These are phyloP conservation scores for Xerocomellus chrysenteron DNA, from an alignment of 768 basidiomycete genomes.

Conservation along the genomic window DNA sequence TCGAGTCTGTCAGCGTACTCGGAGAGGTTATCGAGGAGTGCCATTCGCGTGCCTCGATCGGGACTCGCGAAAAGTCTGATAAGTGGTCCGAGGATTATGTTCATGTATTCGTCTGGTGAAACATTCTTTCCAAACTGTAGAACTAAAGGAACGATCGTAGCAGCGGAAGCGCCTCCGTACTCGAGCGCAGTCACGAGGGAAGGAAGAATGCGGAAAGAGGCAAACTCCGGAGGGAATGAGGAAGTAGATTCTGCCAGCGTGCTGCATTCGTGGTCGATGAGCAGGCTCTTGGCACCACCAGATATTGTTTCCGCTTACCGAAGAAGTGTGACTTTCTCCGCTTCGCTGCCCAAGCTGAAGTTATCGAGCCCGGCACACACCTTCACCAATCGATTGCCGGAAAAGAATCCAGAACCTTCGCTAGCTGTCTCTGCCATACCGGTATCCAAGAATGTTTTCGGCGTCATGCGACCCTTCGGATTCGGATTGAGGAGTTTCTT, in stretches of 20 bases:
- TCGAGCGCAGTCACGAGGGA: conserved; percentile 77
- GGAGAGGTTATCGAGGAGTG: conserved; percentile 79
- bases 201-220: conserved; percentile 83
- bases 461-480: conserved; percentile 71
- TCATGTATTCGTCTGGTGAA: conserved; percentile 66
- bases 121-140: conserved; percentile 75
- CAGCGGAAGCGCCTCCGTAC: conserved; percentile 74
- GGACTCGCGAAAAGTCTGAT: conserved; percentile 84
- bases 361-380: conserved; percentile 84
- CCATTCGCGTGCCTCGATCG: conserved; percentile 93
- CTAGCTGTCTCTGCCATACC: conserved; percentile 69
- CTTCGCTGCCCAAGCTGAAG: conserved; percentile 77
- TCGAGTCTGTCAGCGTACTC: conserved; percentile 88
- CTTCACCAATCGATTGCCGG: conserved; percentile 76
- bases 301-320: conserved; percentile 41
- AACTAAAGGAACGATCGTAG: conserved; percentile 79
- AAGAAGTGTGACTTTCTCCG: conserved; percentile 72
- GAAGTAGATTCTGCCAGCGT: conserved; percentile 76
- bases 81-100: conserved; percentile 70
- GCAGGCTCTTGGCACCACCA: background rate
- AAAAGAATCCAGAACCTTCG: conserved; percentile 75
- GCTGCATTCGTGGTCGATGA: conserved; percentile 36
- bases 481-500: conserved; percentile 91
- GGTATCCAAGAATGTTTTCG: conserved; percentile 73
- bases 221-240: conserved; percentile 84